Evolutionary conservation across 768 basidiomycete species (phyloP), one percentile per base, ranked within the genome.

Genomic region (Atractiella rhizophila): DNA sequence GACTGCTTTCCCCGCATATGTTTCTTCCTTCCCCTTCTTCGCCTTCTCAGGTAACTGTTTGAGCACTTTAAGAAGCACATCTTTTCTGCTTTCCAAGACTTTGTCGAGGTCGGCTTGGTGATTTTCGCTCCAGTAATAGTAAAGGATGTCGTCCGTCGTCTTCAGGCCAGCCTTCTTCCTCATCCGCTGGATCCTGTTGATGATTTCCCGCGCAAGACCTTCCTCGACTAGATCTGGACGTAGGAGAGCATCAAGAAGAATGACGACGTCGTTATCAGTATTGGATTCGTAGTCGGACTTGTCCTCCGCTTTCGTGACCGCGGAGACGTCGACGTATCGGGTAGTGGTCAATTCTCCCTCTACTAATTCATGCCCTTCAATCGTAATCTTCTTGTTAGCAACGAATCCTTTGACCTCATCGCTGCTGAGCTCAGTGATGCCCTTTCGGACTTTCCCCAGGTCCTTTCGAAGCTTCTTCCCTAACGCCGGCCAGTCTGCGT

Each of bases 81-180:
- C 48, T 29, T 35, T 45, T 19, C 36, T 28, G 20, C 35, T 40
- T 21, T 28, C 40, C 21, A 83, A 69, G 26, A 77, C 76, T 60
- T 69, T 74, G 48, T 63, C 60, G 51, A 94, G 72, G 48, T 77
- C 76, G 18, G 62, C 62, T 10, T 76, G 74, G 8, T 71, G 77
- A 12, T 68, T 68, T 52, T 75, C 73, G 56, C 88, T 78, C 43
- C 60, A 60, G 62, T 85, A 85, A 61, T 74, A 86, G 29, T 91
- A 69, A 39, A 79, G 68, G 23, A 94, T 73, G 55, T 91, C 81
- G 56, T 98, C 91, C 6, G 83, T 85, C 16, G 88, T 76, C 59
- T 85, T 82, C 48, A 96, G 64, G 12, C 85, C 83, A 1, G 83
- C 85, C 60, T 85, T 82, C 64, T 98, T 98, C 51, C 91, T 68